Base-by-base conservation (phyloP, 2,329 filamentous ascomycete genomes). In the Pochonia chlamydosporia region DNA sequence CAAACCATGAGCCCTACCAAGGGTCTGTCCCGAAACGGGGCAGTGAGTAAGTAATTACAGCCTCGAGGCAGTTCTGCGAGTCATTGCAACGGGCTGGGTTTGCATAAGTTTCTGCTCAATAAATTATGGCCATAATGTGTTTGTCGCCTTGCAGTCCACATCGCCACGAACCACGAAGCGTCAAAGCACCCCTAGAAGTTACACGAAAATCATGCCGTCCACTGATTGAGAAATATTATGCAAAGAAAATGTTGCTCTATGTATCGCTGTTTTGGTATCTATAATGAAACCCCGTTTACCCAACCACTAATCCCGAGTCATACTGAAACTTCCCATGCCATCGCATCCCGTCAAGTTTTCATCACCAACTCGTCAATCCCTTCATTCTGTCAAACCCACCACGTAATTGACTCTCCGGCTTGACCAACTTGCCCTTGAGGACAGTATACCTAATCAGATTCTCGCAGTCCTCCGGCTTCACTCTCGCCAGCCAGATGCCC, bases 361-460 rank as follows among this genome's bases (percentile, higher is more conserved):
- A 14, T 54, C 46, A 97, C 93, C 93, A 99, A 70, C 92, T 97
- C 63, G 89, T 80, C 57, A 96, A 47, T 8, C 89, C 87, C 63
- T 75, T 89, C 47, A 74, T 76, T 40, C 93, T 75, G 73, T 99
- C 90, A 68, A 97, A 99, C 0, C 93, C 93, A 23, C 88, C 93
- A 50, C 93, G 73, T 54, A 99, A 66, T 73, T 97, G 91, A 47
- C 76, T 77, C 61, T 85, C 85, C 1, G 91, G 89, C 74, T 96
- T 96, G 44, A 97, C 82, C 23, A 97, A 82, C 72, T 96, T 97
- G 21, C 93, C 93, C 71, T 96, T 87, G 59, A 97, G 65, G 3
- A 99, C 78, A 0, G 93, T 97, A 63, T 87, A 96, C 61, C 82
- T 78, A 37, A 99, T 81, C 50, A 99, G 81, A 53, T 93, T 95